Evolutionary conservation across 2,329 filamentous ascomycete genomes (phyloP), one percentile per base, ranked within the genome.

Genomic region (Fusarium equiseti): DNA sequence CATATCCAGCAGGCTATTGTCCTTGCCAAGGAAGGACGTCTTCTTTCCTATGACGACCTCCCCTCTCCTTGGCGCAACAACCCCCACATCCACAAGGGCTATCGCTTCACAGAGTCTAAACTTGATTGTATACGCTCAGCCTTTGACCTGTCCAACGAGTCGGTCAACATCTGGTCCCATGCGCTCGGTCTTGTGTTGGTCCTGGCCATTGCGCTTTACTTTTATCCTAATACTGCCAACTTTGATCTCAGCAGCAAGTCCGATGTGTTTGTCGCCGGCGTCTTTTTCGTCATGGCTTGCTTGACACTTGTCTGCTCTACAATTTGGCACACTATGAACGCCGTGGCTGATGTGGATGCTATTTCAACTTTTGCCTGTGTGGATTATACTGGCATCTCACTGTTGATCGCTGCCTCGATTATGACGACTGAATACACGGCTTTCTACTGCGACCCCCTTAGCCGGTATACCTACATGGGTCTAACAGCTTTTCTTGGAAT

Each of bases 301-400:
- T 94, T 98, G 81, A 98, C 95, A 77, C 88, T 99, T 59, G 90
- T 95, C 78, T 99, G 96, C 89, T 97, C 92, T 68, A 95, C 92
- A 70, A 90, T 98, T 77, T 99, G 96, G 96, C 96, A 99, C 83
- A 98, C 96, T 27, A 98, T 99, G 94, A 97, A 95, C 83, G 94
- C 93, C 75, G 97, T 98, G 58, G 94, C 95, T 20, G 93, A 97
- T 73, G 91, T 97, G 76, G 89, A 90, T 22, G 88, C 97, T 44
- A 92, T 99, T 82, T 96, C 97, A 79, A 92, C 94, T 67, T 98
- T 99, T 77, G 96, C 96, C 20, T 99, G 96, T 79, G 94, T 99
- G 63, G 96, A 99, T 81, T 99, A 99, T 82, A 98, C 96, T 0
- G 96, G 96, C 59, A 99, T 99, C 73, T 97, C 95, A 2, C 85